These are phyloP conservation scores for Penicillium argentinense DNA, from an alignment of 495 filamentous ascomycete species.

Conservation along the genomic window DNA sequence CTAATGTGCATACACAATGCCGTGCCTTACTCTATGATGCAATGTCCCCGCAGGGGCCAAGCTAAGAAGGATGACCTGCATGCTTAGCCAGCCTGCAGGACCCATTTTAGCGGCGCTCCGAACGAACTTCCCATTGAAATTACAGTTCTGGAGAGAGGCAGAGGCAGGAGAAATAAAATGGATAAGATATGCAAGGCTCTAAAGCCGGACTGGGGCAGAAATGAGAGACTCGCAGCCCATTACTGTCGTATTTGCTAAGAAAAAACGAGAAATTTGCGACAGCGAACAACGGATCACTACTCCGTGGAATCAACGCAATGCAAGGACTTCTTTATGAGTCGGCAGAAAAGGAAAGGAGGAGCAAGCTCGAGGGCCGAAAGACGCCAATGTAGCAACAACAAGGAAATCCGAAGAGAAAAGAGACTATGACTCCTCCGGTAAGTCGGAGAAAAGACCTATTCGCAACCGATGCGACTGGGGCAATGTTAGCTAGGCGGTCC, in stretches of 20 bases:
- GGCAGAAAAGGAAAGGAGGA: constrained; percentile 12
- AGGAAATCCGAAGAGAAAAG: constrained; percentile 12
- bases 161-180: constrained; percentile 1
- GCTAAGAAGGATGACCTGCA: constrained; percentile 26
- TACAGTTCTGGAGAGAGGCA: neutral
- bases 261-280: constrained; percentile 13
- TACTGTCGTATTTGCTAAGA: constrained; percentile 28
- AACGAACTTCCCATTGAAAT: neutral
- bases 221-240: constrained; percentile 12
- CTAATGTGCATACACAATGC: too few species aligned
- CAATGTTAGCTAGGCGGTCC: constrained; percentile 21
- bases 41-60: constrained; percentile 24
- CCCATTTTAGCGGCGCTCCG: constrained; percentile 3
- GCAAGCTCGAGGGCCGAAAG: constrained; percentile 16
- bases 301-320: constrained; percentile 30
- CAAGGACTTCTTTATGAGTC: constrained; percentile 22
- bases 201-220: constrained; percentile 16
- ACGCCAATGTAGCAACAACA: constrained; percentile 26
- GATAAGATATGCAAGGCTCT: constrained; percentile 23
- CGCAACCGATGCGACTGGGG: constrained; percentile 48
- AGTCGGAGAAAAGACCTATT: constrained; percentile 48
- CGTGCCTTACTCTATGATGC: constrained; percentile 12
- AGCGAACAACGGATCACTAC: constrained; percentile 21
- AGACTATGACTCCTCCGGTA: constrained; percentile 43
- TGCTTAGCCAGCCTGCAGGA: constrained; percentile 7